These are phyloP conservation scores for Leptographium wingfieldii DNA, from an alignment of 2,329 filamentous ascomycete genomes.

Conservation along the genomic window DNA sequence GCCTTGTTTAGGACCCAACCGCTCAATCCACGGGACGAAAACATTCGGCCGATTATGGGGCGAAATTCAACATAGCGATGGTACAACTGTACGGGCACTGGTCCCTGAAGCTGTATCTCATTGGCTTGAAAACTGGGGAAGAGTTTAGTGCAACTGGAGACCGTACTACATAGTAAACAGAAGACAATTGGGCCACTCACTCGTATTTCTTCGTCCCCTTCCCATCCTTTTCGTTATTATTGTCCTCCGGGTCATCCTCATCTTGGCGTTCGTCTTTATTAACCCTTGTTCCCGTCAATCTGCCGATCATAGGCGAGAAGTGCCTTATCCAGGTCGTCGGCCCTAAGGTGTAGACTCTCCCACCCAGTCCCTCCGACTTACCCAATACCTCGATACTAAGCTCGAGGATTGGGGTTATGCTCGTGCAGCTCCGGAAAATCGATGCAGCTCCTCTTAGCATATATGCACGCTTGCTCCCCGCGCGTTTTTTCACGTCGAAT, in stretches of 20 bases:
- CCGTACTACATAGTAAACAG: background rate
- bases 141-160: background rate
- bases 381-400: conserved; percentile 71
- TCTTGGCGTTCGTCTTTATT: conserved; percentile 44
- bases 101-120: conserved; percentile 76
- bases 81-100: conserved; percentile 68
- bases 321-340: conserved; percentile 69
- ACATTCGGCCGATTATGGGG: conserved; percentile 82
- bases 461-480: conserved; percentile 80
- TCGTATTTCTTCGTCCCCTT: conserved; percentile 57
- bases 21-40: conserved; percentile 61
- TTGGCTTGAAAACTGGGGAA: conserved; percentile 71
- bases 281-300: conserved; percentile 61
- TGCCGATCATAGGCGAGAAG: conserved; percentile 78
- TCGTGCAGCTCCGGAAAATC: conserved; percentile 45
- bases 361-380: conserved; percentile 55
- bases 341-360: conserved; percentile 64
- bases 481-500: conserved; percentile 68
- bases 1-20: conserved; percentile 74
- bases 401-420: conserved; percentile 58
- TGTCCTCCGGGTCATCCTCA: conserved; percentile 16
- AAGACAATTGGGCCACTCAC: conserved; percentile 30
- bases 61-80: conserved; percentile 90
- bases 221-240: conserved; percentile 19
- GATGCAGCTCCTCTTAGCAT: conserved; percentile 55